These are phyloP conservation scores for Zarea fungicola DNA, from an alignment of 2,329 filamentous ascomycete genomes.

Conservation along the genomic window DNA sequence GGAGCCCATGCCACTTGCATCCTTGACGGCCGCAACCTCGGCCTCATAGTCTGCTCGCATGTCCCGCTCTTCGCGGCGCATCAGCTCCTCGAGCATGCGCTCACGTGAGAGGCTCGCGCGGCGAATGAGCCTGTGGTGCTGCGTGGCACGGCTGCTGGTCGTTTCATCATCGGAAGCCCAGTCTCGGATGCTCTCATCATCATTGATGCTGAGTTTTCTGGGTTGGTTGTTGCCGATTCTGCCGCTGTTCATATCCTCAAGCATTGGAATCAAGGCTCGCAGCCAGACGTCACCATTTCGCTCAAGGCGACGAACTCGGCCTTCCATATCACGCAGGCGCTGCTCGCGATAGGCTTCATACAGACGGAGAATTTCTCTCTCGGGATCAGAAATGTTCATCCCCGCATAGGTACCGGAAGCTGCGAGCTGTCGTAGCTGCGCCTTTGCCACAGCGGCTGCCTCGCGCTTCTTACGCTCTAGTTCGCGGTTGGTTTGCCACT, in stretches of 20 bases:
- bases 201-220: neutral
- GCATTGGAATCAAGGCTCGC: constrained; percentile 38
- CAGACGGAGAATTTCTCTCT: constrained; percentile 31
- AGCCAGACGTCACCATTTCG: constrained; percentile 42
- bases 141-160: constrained; percentile 9
- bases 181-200: constrained; percentile 18
- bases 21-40: constrained; percentile 23
- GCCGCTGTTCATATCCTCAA: constrained; percentile 38
- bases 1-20: constrained; percentile 31
- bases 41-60: neutral
- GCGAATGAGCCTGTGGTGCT: constrained; percentile 19
- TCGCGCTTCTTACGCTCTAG: constrained; percentile 22
- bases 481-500: constrained; percentile 28
- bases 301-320: constrained; percentile 41
- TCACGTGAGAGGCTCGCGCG: constrained; percentile 24
- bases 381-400: constrained; percentile 17
- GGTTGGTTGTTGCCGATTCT: constrained; percentile 8
- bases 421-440: constrained; percentile 18
- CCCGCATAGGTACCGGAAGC: constrained; percentile 20
- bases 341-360: constrained; percentile 38
- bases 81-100: constrained; percentile 25
- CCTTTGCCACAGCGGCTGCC: constrained; percentile 18
- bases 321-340: constrained; percentile 43
- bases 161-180: constrained; percentile 30
- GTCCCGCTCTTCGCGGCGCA: constrained; percentile 14